Percentiles rank a stretch among this genome's conserved stretches.
phyloP scores from a whole-genome alignment of 768 basidiomycete species.

The Pisolithus marmoratus region DNA sequence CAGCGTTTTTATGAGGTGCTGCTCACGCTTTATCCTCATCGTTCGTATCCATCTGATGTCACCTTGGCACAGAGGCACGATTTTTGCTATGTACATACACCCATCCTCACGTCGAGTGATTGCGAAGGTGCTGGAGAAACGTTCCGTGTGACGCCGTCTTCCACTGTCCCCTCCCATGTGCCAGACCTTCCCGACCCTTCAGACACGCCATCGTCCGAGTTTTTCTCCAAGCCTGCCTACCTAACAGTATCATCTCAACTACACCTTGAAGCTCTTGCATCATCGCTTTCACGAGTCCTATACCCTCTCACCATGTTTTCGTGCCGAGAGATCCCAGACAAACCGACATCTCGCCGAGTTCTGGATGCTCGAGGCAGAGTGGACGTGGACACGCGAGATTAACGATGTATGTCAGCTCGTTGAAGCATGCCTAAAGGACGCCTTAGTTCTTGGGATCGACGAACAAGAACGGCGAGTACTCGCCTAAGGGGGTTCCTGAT shows the following conservation, averaged over 20 bases:
- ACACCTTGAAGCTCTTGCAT: slow-evolving; percentile 85
- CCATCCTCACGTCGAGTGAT: slow-evolving; percentile 85
- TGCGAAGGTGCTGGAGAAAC: slow-evolving; percentile 96
- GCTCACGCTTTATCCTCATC: neutral
- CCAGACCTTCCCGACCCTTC: slow-evolving; percentile 7
- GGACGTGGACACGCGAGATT: slow-evolving; percentile 52
- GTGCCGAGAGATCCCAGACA: slow-evolving; percentile 86
- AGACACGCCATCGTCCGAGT: slow-evolving; percentile 35
- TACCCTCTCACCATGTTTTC: slow-evolving; percentile 90
- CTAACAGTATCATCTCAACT: slow-evolving; percentile 95
- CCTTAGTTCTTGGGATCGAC: slow-evolving; percentile 28
- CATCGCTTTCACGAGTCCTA: slow-evolving; percentile 78
- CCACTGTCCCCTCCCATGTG: slow-evolving; percentile 8
- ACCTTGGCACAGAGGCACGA: slow-evolving; percentile 51
- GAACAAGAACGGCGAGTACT: slow-evolving; percentile 30
- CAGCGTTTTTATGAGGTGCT: slow-evolving; percentile 69
- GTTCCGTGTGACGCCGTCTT: slow-evolving; percentile 57
- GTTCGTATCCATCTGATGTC: neutral
- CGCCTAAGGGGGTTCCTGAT: slow-evolving; percentile 28
- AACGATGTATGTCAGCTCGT: slow-evolving; percentile 49
- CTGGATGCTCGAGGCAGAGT: slow-evolving; percentile 99
- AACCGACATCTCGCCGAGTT: slow-evolving; percentile 94
- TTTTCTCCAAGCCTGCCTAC: slow-evolving; percentile 73
- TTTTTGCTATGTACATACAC: slow-evolving; percentile 77
- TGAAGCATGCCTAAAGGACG: slow-evolving; percentile 47